Base-by-base conservation (phyloP, 768 basidiomycete genomes). In the Trametopsis cervina region DNA sequence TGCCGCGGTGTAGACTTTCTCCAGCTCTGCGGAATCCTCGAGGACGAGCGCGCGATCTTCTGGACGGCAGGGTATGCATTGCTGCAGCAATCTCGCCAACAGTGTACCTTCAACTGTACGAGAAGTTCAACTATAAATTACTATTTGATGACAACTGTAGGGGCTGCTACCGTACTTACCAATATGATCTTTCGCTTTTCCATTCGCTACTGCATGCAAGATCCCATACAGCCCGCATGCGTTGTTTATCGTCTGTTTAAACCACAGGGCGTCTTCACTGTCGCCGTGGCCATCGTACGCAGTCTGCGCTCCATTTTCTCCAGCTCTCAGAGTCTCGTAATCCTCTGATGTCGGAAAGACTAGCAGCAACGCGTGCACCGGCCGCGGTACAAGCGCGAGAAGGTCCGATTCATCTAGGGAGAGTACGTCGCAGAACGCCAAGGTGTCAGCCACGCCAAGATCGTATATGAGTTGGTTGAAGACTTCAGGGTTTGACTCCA, bases 221-320 rank as follows among this genome's bases (percentile, higher is more conserved):
- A 51, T 45, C 6, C 50, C 50, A n/a, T 46, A 51, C n/a, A 51
- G 39, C 3, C 50, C 50, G 18, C 50, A 51, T 6, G 50, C 50
- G 17, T 51, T 51, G 40, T 51, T 25, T 3, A 46, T 51, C 10
- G 44, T 51, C 50, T 51, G 50, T 36, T 38, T 51, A 29, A 38
- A 51, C 50, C 50, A 51, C 2, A 51, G 27, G 7, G 42, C 29
- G 4, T 25, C 27, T 41, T 51, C 50, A 4, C 38, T 44, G 4
- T 21, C 38, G 38, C 50, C 50, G 11, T 10, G 29, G 24, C 44
- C 50, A 13, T n/a, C 26, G 33, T 51, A 51, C 13, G 13, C 18
- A 4, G 39, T 12, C 11, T n/a, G 2, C 2, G 44, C 37, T 11
- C 46, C 50, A 4, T 27, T 24, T n/a, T 51, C 50, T n/a, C n/a